Conservation (phyloP, 192 early-diverging fungal genomes). For the Coemansia reversa region DNA sequence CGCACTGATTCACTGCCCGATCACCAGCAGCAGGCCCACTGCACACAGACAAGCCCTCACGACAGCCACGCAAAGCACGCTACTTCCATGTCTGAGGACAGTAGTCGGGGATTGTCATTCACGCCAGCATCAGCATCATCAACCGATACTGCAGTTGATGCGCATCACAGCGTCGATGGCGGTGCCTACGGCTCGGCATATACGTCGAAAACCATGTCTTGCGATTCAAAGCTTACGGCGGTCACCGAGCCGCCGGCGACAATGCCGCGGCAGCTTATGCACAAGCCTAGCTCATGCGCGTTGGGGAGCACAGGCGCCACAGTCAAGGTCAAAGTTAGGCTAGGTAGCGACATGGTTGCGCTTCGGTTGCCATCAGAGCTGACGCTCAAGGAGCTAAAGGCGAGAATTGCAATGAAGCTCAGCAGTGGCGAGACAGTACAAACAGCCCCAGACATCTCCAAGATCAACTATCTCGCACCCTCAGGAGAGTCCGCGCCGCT, state of each 20-base stretch:
- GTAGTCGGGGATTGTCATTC: slow-evolving; percentile 21
- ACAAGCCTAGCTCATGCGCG: slow-evolving; percentile 36
- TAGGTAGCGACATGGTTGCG: slow-evolving; percentile 70
- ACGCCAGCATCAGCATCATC: slow-evolving; percentile 47
- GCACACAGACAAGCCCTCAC: slow-evolving; percentile 1
- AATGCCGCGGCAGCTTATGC: slow-evolving; percentile 21
- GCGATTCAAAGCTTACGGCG: slow-evolving; percentile 46
- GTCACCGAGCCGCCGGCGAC: not conserved
- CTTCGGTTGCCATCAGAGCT: slow-evolving; percentile 64
- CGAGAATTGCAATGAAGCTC: slow-evolving; percentile 63
- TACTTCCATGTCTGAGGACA: slow-evolving; percentile 36
- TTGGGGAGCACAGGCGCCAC: slow-evolving; percentile 24
- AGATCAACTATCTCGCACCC: slow-evolving; percentile 51
- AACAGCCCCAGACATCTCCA: slow-evolving; percentile 13
- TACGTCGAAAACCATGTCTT: slow-evolving; percentile 27
- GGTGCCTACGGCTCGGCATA: slow-evolving; percentile 3
- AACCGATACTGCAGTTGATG: slow-evolving; percentile 35
- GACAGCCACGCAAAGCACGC: slow-evolving; percentile 23
- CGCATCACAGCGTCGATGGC: slow-evolving; percentile 12
- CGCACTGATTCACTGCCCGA: slow-evolving; percentile 15
- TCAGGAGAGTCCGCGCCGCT: slow-evolving; percentile 43
- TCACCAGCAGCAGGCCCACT: slow-evolving; percentile 7
- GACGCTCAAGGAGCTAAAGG: slow-evolving; percentile 57
- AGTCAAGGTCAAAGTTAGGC: slow-evolving; percentile 73
- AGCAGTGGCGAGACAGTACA: slow-evolving; percentile 23